A percentile compares a stretch with the other conserved stretches of the same genome.
Conservation (phyloP, 2,329 filamentous ascomycete genomes). For the Rhinocladiella similis region DNA sequence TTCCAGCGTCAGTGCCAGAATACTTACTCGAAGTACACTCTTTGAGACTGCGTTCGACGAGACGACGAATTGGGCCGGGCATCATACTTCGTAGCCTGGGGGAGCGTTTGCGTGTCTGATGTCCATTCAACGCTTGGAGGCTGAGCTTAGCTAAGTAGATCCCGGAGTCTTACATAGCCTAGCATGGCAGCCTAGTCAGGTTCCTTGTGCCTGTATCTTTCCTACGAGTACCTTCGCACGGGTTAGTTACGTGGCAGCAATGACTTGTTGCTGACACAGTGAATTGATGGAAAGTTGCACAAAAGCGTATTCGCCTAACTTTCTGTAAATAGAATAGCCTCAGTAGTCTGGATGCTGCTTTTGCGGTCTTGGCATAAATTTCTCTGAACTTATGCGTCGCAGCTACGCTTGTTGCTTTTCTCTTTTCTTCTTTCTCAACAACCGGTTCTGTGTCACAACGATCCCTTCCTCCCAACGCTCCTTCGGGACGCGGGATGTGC, state of each 20-base stretch:
- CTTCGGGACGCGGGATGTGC: neutral
- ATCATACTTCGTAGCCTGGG: neutral
- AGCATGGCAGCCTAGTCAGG: no score
- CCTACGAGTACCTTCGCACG: no score
- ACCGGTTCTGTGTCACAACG: constrained; percentile 19
- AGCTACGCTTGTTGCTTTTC: neutral
- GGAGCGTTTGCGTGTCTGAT: neutral
- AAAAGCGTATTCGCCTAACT: no score
- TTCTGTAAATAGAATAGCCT: no score
- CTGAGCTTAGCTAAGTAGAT: neutral
- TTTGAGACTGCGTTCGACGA: neutral
- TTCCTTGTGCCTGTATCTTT: no score
- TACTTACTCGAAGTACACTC: neutral
- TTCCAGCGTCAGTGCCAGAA: neutral
- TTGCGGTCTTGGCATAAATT: constrained; percentile 4
- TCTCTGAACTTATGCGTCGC: neutral
- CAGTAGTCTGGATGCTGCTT: neutral
- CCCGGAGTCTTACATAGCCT: neutral
- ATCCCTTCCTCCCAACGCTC: constrained; percentile 13
- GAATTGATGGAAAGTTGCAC: no score
- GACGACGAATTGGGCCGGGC: neutral
- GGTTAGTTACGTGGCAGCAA: no score
- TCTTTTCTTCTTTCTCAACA: constrained; percentile 6
- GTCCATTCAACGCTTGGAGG: neutral
- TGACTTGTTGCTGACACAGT: no score